Base-by-base conservation (phyloP, 352 stramenopile genomes). In the Phytophthora citricola region DNA sequence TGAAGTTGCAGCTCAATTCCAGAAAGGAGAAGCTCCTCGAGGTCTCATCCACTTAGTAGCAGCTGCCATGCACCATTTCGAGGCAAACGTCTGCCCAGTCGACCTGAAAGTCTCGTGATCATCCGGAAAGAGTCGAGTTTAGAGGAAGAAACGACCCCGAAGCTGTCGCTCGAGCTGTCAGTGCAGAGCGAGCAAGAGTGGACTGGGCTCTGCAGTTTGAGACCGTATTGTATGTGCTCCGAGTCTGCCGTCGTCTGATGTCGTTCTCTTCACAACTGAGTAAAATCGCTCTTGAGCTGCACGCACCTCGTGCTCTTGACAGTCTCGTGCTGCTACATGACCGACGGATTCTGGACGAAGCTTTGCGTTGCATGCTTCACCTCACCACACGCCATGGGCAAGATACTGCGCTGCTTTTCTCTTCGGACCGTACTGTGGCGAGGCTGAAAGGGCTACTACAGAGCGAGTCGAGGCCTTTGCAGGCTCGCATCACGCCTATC, bases 311-410 rank as follows among this genome's bases (percentile, higher is more conserved):
- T 0, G 64, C 67, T 15, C 69, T 92, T 4, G 75, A 90, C 36
- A 90, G 75, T 51, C 40, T 86, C 1, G 48, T 92, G 1, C 46
- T 86, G 27, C 38, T 87, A 1, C 69, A 84, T 29, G 79, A 88
- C 45, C 67, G 75, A 6, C 59, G 57, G 5, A 47, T 84, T 15
- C 27, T 85, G 27, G 56, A 65, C 3, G 76, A 81, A 44, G 57
- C 60, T 27, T 49, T 79, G 12, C 50, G 60, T 0, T 76, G 71
- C 10, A 79, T 79, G 71, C 63, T 76, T 40, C 59, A 76, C 52
- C 45, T 79, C 27, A 26, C 58, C 2, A 69, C 24, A 0, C 40
- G 76, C 4, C 61, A 50, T 43, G 63, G 58, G 0, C 47, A 62
- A 32, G 68, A 71, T 2, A 76, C 63, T 2, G 39, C 60, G 6